phyloP scores from a whole-genome alignment of 805 yeast genomes.

The Hanseniaspora vineae region DNA sequence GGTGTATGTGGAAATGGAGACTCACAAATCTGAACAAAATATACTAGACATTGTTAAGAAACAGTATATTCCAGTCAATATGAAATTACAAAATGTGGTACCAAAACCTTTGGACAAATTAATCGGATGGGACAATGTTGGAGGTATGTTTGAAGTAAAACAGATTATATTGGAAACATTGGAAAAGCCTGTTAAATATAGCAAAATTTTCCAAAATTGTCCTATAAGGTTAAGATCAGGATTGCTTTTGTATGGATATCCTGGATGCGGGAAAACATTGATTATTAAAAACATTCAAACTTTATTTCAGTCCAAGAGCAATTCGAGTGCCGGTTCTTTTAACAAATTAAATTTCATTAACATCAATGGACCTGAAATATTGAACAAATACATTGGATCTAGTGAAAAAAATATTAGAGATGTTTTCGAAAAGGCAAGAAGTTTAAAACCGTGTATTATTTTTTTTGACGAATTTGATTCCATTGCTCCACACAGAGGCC shows the following conservation, averaged over 20 bases:
- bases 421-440: constrained; percentile 83
- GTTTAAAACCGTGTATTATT: constrained; percentile 85
- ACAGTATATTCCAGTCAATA: constrained; percentile 76
- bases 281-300: constrained; percentile 34
- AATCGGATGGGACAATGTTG: constrained; percentile 74
- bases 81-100: constrained; percentile 57
- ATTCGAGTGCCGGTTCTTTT: constrained; percentile 20
- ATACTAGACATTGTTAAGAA: constrained; percentile 45
- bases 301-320: constrained; percentile 58
- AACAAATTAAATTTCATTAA: constrained; percentile 79
- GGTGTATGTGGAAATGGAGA: constrained; percentile 19
- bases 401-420: constrained; percentile 92
- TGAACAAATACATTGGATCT: constrained; percentile 93
- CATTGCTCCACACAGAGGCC: constrained; percentile 95
- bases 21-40: constrained; percentile 20
- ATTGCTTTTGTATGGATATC: constrained; percentile 81
- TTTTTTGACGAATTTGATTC: constrained; percentile 96
- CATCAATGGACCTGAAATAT: constrained; percentile 89
- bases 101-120: not conserved
- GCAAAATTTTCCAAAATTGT: constrained; percentile 84
- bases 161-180: constrained; percentile 67
- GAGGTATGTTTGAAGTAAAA: constrained; percentile 74
- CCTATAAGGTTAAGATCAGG: constrained; percentile 86
- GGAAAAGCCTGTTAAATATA: constrained; percentile 95
- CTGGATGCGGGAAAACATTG: constrained; percentile 94